Percentiles rank a stretch among this genome's conserved stretches.
phyloP scores from a whole-genome alignment of 345 rosid genomes.

The Hevea brasiliensis region DNA sequence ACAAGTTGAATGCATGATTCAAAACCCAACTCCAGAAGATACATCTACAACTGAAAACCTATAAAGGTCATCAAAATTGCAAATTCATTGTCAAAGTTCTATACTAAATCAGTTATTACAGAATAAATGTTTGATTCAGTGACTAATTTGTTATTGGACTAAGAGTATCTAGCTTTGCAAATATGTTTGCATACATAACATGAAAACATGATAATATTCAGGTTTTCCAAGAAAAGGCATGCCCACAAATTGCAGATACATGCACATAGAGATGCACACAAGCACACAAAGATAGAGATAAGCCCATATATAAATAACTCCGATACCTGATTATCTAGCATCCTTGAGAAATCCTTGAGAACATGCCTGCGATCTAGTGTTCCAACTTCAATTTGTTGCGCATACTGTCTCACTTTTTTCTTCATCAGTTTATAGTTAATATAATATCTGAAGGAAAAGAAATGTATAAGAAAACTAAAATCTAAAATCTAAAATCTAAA shows the following conservation, averaged over 20 bases:
- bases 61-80: not conserved
- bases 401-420: slow-evolving; percentile 84
- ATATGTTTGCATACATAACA: no score
- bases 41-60: not conserved
- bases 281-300: not conserved
- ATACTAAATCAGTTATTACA: not conserved
- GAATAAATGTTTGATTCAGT: not conserved
- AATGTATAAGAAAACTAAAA: slow-evolving; percentile 7
- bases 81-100: not conserved
- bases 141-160: not conserved
- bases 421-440: slow-evolving; percentile 96
- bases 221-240: not conserved
- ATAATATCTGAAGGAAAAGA: slow-evolving; percentile 58
- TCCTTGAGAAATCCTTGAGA: slow-evolving; percentile 96
- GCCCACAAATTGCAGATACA: not conserved
- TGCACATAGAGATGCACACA: not conserved
- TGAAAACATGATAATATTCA: no score
- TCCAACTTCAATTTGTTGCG: slow-evolving; percentile 77
- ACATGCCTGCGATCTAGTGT: slow-evolving; percentile 77
- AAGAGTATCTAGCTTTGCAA: not conserved
- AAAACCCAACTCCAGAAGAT: slow-evolving; percentile 8
- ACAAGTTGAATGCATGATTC: not conserved
- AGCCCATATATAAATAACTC: not conserved
- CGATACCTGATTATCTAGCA: slow-evolving; percentile 82
- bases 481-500: no score